phyloP scores from a whole-genome alignment of 83 land plant genomes.

The Isoetes engelmannii region DNA sequence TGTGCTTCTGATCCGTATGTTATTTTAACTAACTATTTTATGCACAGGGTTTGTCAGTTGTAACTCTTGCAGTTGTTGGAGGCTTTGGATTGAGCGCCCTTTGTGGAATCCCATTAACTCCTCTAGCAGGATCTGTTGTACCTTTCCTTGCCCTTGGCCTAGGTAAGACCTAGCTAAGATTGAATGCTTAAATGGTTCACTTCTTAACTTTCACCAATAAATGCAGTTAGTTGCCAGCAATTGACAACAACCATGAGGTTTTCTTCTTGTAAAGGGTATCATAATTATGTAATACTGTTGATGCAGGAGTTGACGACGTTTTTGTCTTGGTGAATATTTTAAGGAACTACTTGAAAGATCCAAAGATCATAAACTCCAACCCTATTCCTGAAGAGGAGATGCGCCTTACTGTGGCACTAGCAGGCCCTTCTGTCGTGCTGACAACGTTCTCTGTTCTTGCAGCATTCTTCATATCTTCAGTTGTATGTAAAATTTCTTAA shows the following conservation, averaged over 20 bases:
- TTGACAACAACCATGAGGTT: background rate
- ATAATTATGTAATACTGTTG: background rate
- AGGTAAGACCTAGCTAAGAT: conserved; percentile 14
- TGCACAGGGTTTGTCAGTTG: conserved; percentile 40
- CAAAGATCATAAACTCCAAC: conserved; percentile 9
- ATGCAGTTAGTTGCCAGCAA: no score
- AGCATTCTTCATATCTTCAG: conserved; percentile 42
- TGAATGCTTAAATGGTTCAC: no score
- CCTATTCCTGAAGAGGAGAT: conserved; percentile 32
- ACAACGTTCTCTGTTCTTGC: conserved; percentile 44
- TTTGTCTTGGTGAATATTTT: conserved; percentile 40
- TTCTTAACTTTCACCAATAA: no score
- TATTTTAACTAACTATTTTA: background rate
- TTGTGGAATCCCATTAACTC: conserved; percentile 36
- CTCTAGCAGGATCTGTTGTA: conserved; percentile 41
- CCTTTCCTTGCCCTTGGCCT: conserved; percentile 46
- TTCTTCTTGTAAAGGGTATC: background rate
- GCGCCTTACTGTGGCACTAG: conserved; percentile 34
- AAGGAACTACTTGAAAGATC: conserved; percentile 29
- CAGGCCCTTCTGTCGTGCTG: conserved; percentile 46
- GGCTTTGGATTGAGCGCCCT: conserved; percentile 42
- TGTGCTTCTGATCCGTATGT: no score
- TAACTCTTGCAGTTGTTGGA: conserved; percentile 35
- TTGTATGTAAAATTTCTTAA: conserved; percentile 20
- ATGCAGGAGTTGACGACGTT: conserved; percentile 46